Percentiles rank a stretch among this genome's conserved stretches.
phyloP scores from a whole-genome alignment of 2,329 filamentous ascomycete species.

The Graphiopsis chlorocephala region DNA sequence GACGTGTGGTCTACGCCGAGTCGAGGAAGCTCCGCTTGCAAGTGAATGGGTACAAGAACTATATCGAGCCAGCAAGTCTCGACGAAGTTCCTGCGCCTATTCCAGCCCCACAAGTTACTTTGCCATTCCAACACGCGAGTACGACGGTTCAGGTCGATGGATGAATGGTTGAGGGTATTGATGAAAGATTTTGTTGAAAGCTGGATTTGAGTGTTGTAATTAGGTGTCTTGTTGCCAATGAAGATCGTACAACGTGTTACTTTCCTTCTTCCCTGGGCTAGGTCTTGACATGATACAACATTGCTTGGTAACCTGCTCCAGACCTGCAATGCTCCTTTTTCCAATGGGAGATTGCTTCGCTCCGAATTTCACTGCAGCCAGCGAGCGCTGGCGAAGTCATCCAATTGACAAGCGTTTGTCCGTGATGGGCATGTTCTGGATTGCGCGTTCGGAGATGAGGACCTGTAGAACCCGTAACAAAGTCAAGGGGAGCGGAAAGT shows the following conservation, averaged over 20 bases:
- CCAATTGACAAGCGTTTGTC: background rate
- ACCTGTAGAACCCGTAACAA: background rate
- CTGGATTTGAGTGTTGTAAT: background rate
- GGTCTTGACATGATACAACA: background rate
- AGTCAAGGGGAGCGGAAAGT: background rate
- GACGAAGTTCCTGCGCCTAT: conserved; percentile 38
- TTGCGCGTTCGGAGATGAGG: background rate
- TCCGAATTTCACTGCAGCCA: background rate
- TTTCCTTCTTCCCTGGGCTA: background rate
- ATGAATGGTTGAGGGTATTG: background rate
- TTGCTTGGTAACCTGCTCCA: background rate
- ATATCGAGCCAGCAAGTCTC: conserved; percentile 38
- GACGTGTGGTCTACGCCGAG: conserved; percentile 42
- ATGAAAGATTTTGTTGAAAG: background rate
- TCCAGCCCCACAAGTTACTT: conserved; percentile 28
- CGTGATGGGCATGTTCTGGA: background rate
- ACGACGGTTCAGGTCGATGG: conserved; percentile 21
- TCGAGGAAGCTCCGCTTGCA: conserved; percentile 39
- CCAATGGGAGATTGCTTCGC: background rate
- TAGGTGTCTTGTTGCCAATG: background rate
- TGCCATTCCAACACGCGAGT: conserved; percentile 25
- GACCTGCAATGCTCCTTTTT: background rate
- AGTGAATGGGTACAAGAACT: conserved; percentile 41
- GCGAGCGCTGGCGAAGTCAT: background rate
- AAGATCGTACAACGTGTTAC: background rate